Evolutionary conservation across 257 asterid species (phyloP).

Genomic region (Eucommia ulmoides): DNA sequence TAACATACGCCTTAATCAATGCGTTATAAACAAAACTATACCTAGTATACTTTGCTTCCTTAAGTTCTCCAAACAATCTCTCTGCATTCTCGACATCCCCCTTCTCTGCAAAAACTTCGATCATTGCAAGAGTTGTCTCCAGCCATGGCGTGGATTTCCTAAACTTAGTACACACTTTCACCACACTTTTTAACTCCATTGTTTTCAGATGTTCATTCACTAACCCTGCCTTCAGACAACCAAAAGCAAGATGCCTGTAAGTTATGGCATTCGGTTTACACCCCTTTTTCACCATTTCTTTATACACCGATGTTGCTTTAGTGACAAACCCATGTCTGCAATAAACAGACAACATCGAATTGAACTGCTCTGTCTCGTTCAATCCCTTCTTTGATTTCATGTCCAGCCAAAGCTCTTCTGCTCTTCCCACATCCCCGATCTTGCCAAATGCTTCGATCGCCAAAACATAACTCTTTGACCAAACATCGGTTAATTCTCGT

Average conservation of each 20-base stretch:
- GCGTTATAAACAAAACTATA: conserved; percentile 72
- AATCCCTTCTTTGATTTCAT: conserved; percentile 50
- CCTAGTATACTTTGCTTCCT: conserved; percentile 51
- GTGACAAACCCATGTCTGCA: conserved; percentile 62
- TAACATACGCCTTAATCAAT: conserved; percentile 66
- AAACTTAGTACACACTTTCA: conserved; percentile 25
- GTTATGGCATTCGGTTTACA: conserved; percentile 78
- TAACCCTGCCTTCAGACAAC: conserved; percentile 74
- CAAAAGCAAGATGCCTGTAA: conserved; percentile 66
- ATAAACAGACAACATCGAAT: conserved; percentile 64
- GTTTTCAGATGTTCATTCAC: conserved; percentile 51
- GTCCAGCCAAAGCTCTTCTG: conserved; percentile 61
- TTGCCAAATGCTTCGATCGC: conserved; percentile 77
- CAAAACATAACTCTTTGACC: conserved; percentile 53
- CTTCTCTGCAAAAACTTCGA: conserved; percentile 45
- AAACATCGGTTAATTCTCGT: conserved; percentile 41
- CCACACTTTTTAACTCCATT: conserved; percentile 41
- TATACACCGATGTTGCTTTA: conserved; percentile 68
- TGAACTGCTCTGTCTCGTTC: conserved; percentile 57
- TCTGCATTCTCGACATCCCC: conserved; percentile 61
- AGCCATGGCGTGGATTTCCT: conserved; percentile 74
- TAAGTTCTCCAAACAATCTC: conserved; percentile 59
- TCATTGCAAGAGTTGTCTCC: conserved; percentile 47
- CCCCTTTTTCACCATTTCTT: conserved; percentile 63
- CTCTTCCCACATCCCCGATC: conserved; percentile 47